phyloP scores from a whole-genome alignment of 176 grass and related monocot species.

The Carex parvula region DNA sequence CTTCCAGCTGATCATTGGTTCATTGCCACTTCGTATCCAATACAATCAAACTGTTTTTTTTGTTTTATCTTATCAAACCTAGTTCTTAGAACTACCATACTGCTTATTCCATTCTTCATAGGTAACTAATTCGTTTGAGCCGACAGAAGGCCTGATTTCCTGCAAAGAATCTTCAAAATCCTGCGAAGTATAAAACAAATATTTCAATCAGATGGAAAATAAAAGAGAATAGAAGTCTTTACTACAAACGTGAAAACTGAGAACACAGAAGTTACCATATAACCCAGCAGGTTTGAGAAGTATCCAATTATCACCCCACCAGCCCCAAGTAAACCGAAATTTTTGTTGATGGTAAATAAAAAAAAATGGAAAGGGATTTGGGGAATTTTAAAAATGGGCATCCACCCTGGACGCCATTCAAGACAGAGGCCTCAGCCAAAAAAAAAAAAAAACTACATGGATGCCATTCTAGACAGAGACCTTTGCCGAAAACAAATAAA shows the following conservation, averaged over 20 bases:
- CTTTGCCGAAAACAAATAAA: too few relatives aligned
- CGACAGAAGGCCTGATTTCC: constrained; percentile 92
- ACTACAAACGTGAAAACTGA: not conserved
- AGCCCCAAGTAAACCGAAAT: not conserved
- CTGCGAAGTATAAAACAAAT: constrained; percentile 34
- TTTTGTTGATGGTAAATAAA: too few relatives aligned
- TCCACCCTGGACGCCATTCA: too few relatives aligned
- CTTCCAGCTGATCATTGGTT: not conserved
- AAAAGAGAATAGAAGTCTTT: not conserved
- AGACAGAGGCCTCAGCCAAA: too few relatives aligned
- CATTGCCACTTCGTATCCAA: not conserved
- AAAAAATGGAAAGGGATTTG: too few relatives aligned
- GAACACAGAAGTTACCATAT: not conserved
- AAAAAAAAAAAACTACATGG: too few relatives aligned
- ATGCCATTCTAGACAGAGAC: too few relatives aligned
- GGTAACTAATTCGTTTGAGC: constrained; percentile 59
- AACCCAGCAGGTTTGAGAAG: not conserved
- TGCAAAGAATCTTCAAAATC: constrained; percentile 90
- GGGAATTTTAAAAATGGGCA: too few relatives aligned
- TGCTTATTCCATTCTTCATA: constrained; percentile 93
- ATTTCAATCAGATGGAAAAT: constrained; percentile 12
- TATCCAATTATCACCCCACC: not conserved
- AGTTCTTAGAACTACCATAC: constrained; percentile 74
- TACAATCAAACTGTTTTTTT: not conserved
- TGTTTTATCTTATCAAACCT: constrained; percentile 23